A percentile compares a stretch with the other conserved stretches of the same genome.
These are phyloP conservation scores for Phytopythium vexans DNA, from an alignment of 352 stramenopile genomes.

Conservation along the genomic window DNA sequence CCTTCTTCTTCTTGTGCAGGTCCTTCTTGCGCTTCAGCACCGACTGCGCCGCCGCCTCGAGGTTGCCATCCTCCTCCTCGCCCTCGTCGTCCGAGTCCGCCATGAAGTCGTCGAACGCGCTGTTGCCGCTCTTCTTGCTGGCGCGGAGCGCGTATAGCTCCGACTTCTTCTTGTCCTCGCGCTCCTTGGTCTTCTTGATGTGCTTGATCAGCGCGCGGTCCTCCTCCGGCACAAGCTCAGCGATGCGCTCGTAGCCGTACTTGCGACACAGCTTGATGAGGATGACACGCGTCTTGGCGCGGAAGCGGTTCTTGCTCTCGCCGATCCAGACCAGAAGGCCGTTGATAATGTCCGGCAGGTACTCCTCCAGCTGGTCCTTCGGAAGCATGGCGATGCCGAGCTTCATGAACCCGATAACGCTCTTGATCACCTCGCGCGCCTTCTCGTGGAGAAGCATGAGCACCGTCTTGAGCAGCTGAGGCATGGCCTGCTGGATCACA, in stretches of 20 bases:
- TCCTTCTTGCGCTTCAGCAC: slow-evolving; percentile 80
- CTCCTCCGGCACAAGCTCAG: slow-evolving; percentile 85
- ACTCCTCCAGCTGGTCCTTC: slow-evolving; percentile 85
- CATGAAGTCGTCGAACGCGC: slow-evolving; percentile 81
- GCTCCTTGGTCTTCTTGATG: slow-evolving; percentile 95
- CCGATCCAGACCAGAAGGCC: slow-evolving; percentile 91
- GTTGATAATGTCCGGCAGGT: slow-evolving; percentile 91
- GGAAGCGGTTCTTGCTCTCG: slow-evolving; percentile 95
- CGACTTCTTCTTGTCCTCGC: slow-evolving; percentile 86
- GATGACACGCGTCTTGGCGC: slow-evolving; percentile 94
- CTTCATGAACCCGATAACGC: slow-evolving; percentile 95
- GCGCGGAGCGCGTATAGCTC: slow-evolving; percentile 55
- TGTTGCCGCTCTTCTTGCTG: slow-evolving; percentile 41
- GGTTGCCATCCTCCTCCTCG: slow-evolving; percentile 65
- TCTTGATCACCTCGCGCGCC: slow-evolving; percentile 95
- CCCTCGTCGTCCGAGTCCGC: slow-evolving; percentile 80
- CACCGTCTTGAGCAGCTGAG: slow-evolving; percentile 90
- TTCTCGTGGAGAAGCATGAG: slow-evolving; percentile 93
- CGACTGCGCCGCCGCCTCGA: slow-evolving; percentile 76
- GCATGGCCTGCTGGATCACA: slow-evolving; percentile 74
- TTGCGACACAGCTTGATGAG: slow-evolving; percentile 94
- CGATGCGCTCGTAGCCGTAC: slow-evolving; percentile 92
- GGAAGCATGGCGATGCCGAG: slow-evolving; percentile 91
- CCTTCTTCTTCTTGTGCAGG: slow-evolving; percentile 76
- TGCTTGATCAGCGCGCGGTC: slow-evolving; percentile 92